Evolutionary conservation across 257 asterid species (phyloP).

Genomic region (Primulina tabacum): DNA sequence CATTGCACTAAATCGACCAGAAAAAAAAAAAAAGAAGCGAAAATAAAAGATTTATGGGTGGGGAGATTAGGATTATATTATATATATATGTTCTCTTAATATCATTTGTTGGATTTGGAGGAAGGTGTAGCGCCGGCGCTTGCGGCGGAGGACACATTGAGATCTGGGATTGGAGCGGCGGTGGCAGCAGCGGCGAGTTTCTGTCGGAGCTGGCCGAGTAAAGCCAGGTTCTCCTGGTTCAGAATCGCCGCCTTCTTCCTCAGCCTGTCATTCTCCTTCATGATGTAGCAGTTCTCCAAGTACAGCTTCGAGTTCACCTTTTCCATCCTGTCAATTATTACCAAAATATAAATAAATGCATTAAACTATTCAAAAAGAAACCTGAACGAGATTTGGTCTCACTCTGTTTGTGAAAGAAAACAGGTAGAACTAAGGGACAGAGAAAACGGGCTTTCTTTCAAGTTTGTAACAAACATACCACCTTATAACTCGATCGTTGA

Average conservation of each 20-base stretch:
- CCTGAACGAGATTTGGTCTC: background rate
- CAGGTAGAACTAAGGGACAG: no score
- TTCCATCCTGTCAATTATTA: conserved; percentile 19
- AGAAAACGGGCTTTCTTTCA: background rate
- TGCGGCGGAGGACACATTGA: background rate
- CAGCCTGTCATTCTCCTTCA: conserved; percentile 30
- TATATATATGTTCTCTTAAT: background rate
- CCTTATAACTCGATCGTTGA: no score
- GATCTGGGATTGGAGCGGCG: background rate
- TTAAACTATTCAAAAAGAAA: background rate
- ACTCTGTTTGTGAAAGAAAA: background rate
- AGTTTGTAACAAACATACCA: no score
- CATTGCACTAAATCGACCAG: no score
- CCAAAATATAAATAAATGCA: background rate
- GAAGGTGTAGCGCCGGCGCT: background rate
- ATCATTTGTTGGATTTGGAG: background rate
- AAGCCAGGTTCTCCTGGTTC: conserved; percentile 30
- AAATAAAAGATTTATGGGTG: no score
- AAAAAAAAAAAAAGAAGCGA: no score
- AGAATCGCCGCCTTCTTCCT: conserved; percentile 30
- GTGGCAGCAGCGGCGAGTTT: background rate
- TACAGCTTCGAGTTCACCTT: conserved; percentile 28
- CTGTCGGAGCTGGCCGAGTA: conserved; percentile 26
- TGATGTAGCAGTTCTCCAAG: conserved; percentile 26
- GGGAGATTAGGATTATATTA: no score